Conservation (phyloP, 2,329 filamentous ascomycete genomes). For the Scorias spongiosa region DNA sequence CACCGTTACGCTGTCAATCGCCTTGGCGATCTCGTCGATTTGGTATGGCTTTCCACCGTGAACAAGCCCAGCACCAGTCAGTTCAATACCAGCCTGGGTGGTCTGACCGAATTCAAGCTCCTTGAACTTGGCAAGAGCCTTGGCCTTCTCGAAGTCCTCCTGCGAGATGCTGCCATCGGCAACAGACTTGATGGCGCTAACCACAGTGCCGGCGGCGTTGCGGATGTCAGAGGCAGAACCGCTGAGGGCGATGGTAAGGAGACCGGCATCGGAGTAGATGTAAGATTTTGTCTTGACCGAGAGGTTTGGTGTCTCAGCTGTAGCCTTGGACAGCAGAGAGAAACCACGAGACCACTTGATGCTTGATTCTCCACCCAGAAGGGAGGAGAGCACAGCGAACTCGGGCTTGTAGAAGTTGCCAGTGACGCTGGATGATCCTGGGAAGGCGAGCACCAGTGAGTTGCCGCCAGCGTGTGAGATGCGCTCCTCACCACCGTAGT, state of each 20-base stretch:
- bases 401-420: slow-evolving; percentile 73
- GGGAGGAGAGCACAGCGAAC: slow-evolving; percentile 67
- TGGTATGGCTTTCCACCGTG: slow-evolving; percentile 71
- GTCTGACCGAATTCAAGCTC: slow-evolving; percentile 70
- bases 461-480: slow-evolving; percentile 64
- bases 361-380: slow-evolving; percentile 76
- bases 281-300: slow-evolving; percentile 60
- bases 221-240: slow-evolving; percentile 61
- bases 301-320: slow-evolving; percentile 49
- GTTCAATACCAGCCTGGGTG: slow-evolving; percentile 60
- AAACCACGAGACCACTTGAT: slow-evolving; percentile 96
- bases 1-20: slow-evolving; percentile 64
- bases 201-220: slow-evolving; percentile 58
- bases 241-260: slow-evolving; percentile 67
- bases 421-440: slow-evolving; percentile 64
- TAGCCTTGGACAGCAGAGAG: slow-evolving; percentile 72
- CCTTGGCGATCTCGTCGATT: slow-evolving; percentile 63
- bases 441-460: slow-evolving; percentile 80
- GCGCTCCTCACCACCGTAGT: slow-evolving; percentile 91
- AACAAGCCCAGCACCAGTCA: slow-evolving; percentile 72
- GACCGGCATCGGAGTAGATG: slow-evolving; percentile 85
- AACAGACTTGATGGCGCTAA: slow-evolving; percentile 69
- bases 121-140: slow-evolving; percentile 85
- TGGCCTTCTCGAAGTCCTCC: slow-evolving; percentile 82
- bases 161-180: slow-evolving; percentile 50